Conservation (phyloP, 352 stramenopile species). For the Pythium vanterpoolii region DNA sequence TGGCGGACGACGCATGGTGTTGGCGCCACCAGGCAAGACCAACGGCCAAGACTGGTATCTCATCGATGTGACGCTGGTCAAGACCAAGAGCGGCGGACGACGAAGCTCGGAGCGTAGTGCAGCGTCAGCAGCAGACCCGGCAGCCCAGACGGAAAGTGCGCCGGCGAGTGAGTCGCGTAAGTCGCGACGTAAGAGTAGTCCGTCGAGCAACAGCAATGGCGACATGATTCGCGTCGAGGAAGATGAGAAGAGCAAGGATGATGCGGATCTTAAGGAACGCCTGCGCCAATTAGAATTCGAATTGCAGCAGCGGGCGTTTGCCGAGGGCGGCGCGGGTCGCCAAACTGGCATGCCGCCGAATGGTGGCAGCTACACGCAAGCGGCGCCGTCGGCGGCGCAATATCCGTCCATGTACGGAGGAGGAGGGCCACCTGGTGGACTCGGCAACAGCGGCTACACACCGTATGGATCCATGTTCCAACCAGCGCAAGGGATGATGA, state of each 20-base stretch:
- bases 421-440: not conserved
- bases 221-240: constrained; percentile 55
- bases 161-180: constrained; percentile 4
- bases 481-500: constrained; percentile 11
- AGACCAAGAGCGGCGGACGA: constrained; percentile 53
- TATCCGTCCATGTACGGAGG: constrained; percentile 13
- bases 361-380: not conserved
- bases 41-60: constrained; percentile 83
- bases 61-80: constrained; percentile 70
- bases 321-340: constrained; percentile 19
- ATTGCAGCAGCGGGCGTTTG: constrained; percentile 45
- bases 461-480: constrained; percentile 13
- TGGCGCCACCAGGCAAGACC: constrained; percentile 78
- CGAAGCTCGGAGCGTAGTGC: constrained; percentile 30
- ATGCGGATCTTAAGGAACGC: constrained; percentile 54
- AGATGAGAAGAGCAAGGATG: constrained; percentile 38
- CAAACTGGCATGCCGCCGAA: not conserved
- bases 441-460: constrained; percentile 1
- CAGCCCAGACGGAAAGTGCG: not conserved
- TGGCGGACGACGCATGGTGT: constrained; percentile 81
- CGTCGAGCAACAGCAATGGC: constrained; percentile 21
- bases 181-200: constrained; percentile 13
- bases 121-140: constrained; percentile 6
- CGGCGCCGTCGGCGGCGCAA: not conserved
- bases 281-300: constrained; percentile 52